phyloP scores from a whole-genome alignment of 345 rosid genomes.

The Heritiera fomes region DNA sequence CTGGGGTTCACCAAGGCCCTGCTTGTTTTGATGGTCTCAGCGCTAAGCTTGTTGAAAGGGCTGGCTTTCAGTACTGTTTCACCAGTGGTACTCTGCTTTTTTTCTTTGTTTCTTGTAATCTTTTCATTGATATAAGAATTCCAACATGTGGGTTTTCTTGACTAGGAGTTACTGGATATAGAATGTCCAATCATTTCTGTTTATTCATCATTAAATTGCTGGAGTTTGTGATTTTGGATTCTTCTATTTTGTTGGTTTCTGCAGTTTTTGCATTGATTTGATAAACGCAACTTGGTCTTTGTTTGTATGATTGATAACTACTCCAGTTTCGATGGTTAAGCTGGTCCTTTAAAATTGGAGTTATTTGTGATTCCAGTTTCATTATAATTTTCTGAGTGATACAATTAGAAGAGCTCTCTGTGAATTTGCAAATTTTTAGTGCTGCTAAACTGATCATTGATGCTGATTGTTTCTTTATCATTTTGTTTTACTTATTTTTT shows the following conservation, averaged over 20 bases:
- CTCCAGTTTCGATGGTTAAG: not conserved
- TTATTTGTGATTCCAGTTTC: not conserved
- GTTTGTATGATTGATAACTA: not conserved
- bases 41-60: conserved; percentile 76
- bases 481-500: not conserved
- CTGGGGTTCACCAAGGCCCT: conserved; percentile 88
- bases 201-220: not conserved
- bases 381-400: not conserved
- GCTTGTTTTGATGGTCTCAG: conserved; percentile 97
- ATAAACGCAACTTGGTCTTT: conserved; percentile 1
- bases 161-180: not conserved
- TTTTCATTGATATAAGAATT: not conserved
- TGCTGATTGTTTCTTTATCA: not conserved
- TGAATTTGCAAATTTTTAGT: not conserved
- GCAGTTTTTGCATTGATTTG: not conserved
- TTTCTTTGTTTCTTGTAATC: not conserved
- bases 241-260: not conserved
- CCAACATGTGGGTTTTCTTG: conserved; percentile 4
- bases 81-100: conserved; percentile 56
- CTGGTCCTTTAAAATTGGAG: not conserved
- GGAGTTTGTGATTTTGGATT: not conserved
- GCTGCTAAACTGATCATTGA: not conserved
- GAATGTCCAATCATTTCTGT: not conserved
- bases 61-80: conserved; percentile 74
- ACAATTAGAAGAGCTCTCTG: not conserved